A percentile compares a stretch with the other conserved stretches of the same genome.
phyloP scores from a whole-genome alignment of 495 filamentous ascomycete genomes.

The Physcia stellaris region DNA sequence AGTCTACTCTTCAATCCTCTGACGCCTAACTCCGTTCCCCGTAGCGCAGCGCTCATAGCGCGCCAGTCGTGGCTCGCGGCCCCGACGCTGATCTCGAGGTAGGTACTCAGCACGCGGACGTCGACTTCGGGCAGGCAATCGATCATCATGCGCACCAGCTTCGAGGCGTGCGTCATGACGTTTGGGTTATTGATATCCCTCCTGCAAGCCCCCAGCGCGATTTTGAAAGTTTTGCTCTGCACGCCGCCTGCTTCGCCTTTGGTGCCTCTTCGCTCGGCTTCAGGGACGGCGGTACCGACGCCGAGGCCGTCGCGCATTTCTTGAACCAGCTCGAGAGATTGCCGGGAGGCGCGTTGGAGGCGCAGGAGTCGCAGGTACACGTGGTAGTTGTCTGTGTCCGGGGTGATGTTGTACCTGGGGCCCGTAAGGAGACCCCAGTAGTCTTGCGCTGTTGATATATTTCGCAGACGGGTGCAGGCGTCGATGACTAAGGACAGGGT shows the following conservation, averaged over 20 bases:
- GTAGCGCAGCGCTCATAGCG: conserved; percentile 5
- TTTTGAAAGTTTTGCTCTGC: conserved; percentile 44
- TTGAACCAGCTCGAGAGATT: conserved; percentile 38
- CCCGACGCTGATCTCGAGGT: conserved; percentile 22
- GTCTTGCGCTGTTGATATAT: conserved; percentile 32
- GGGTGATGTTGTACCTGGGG: conserved; percentile 35
- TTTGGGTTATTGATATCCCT: conserved; percentile 58
- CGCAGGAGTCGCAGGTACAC: conserved; percentile 56
- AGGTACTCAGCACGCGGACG: conserved; percentile 19
- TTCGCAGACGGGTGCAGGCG: conserved; percentile 39
- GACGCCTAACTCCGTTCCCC: conserved; percentile 2
- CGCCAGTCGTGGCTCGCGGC: conserved; percentile 10
- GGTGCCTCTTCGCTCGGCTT: no score
- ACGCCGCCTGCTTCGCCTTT: conserved; percentile 24
- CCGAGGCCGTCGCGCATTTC: conserved; percentile 22
- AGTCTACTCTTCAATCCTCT: conserved; percentile 6
- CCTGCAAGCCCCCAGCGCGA: conserved; percentile 54
- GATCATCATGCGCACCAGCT: conserved; percentile 44
- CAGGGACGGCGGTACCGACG: neutral
- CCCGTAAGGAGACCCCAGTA: conserved; percentile 67
- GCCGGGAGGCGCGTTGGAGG: conserved; percentile 40
- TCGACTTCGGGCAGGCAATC: conserved; percentile 27
- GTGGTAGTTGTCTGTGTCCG: conserved; percentile 56
- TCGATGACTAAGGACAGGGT: conserved; percentile 57
- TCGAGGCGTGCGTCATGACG: conserved; percentile 40